Evolutionary conservation across 2,329 filamentous ascomycete species (phyloP), one percentile per base, ranked within the genome.

Genomic region (Aspergillus caelatus): DNA sequence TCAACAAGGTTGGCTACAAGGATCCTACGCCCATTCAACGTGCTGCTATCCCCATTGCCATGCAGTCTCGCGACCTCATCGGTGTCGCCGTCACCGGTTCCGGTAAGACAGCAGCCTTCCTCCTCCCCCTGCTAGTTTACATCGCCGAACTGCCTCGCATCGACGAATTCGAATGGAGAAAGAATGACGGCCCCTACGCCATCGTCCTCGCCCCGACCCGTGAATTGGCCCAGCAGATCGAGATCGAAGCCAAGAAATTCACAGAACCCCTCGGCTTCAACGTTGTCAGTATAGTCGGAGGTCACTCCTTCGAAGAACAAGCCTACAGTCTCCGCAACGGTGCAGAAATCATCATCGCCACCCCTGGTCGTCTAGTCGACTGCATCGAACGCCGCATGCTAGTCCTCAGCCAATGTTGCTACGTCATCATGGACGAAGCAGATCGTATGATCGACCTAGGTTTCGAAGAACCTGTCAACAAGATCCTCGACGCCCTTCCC

Each of bases 361-460:
- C 95, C 0, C 95, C 95, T 0, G 95, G 95, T 81, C 94, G 95
- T 85, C 86, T 99, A 0, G 92, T 98, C 10, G 95, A 99, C 81
- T 98, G 94, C 79, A 95, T 99, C 70, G 95, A 99, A 78, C 88
- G 95, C 21, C 90, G 94, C 39, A 88, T 98, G 34, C 85, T 98
- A 2, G 94, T 99, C 1, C 86, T 98, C 55, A 89, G 89, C n/a
- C 95, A 98, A 79, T 98, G 95, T 79, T 97, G 94, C 81, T 98
- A 98, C 80, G 88, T 98, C 62, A 97, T 99, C 79, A 97, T 99
- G 94, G 95, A 99, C 77, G 95, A 99, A 85, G 95, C 95, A 43
- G 95, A 99, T 80, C 91, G 94, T 61, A 99, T 99, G 95, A 96
- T 99, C 68, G 95, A 99, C 76, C 88, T 98, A 65, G 95, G 95